Percentiles rank a stretch among this genome's conserved stretches.
Conservation (phyloP, 805 yeast species). For the Nakazawaea holstii region DNA sequence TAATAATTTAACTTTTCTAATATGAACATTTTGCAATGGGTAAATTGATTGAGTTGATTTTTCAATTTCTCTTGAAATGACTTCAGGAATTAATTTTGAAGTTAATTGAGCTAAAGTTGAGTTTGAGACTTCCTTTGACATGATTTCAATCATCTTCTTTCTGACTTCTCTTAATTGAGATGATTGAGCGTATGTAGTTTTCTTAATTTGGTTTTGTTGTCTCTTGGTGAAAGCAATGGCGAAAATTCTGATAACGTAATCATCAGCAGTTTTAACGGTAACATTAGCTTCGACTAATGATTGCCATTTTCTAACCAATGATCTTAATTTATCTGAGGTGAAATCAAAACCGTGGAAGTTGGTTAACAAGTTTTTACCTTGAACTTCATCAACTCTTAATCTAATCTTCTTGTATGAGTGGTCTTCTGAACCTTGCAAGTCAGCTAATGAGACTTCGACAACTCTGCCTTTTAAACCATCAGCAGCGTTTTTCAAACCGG, state of each 20-base stretch:
- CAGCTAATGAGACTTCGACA: slow-evolving; percentile 93
- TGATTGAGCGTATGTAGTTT: slow-evolving; percentile 96
- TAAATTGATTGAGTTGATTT: slow-evolving; percentile 90
- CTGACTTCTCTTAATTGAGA: slow-evolving; percentile 96
- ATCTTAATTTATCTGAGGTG: slow-evolving; percentile 96
- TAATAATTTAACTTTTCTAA: slow-evolving; percentile 97
- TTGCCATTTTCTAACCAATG: slow-evolving; percentile 99
- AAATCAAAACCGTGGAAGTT: slow-evolving; percentile 99
- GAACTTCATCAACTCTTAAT: slow-evolving; percentile 98
- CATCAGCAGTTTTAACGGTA: slow-evolving; percentile 97
- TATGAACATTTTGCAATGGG: slow-evolving; percentile 98
- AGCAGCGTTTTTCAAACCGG: slow-evolving; percentile 97
- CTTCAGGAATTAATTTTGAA: slow-evolving; percentile 97
- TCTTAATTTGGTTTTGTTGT: slow-evolving; percentile 94
- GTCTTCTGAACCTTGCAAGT: slow-evolving; percentile 98
- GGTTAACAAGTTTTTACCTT: slow-evolving; percentile 97
- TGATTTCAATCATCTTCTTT: slow-evolving; percentile 94
- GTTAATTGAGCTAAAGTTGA: slow-evolving; percentile 95
- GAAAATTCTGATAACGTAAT: slow-evolving; percentile 92
- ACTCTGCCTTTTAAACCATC: slow-evolving; percentile 98
- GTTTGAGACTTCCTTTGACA: slow-evolving; percentile 93
- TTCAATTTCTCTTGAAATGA: slow-evolving; percentile 97
- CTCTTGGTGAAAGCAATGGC: slow-evolving; percentile 99
- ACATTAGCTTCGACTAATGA: slow-evolving; percentile 96
- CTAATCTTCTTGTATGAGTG: slow-evolving; percentile 96